Conservation (phyloP, 1,284 basidiomycete genomes). For the Crepidotus sp. region DNA sequence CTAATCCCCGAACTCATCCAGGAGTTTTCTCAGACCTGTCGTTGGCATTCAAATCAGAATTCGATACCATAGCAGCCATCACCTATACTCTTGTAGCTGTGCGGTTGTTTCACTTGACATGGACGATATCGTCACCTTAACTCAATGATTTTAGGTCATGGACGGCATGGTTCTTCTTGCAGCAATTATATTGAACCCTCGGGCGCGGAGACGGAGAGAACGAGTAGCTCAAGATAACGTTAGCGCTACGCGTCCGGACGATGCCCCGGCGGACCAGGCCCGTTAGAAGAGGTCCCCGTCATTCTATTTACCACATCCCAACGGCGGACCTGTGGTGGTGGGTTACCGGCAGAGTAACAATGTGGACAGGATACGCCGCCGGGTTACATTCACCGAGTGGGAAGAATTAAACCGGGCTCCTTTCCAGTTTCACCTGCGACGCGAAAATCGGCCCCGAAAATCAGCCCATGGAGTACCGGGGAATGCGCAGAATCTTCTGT, state of each 20-base stretch:
- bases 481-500: conserved; percentile 13
- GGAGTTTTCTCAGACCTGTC: conserved; percentile 68
- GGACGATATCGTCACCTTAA: not conserved
- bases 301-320: not conserved
- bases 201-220: conserved; percentile 10
- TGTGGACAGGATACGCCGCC: too few relatives aligned
- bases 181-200: conserved; percentile 57
- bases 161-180: conserved; percentile 52
- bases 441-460: too few relatives aligned
- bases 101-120: conserved; percentile 14
- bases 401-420: too few relatives aligned
- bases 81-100: conserved; percentile 55
- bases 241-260: too few relatives aligned
- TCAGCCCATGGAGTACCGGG: conserved; percentile 14
- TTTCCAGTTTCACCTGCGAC: too few relatives aligned
- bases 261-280: too few relatives aligned
- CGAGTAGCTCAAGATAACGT: not conserved
- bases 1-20: conserved; percentile 6
- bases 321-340: not conserved
- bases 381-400: not conserved
- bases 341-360: not conserved
- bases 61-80: conserved; percentile 61
- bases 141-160: conserved; percentile 32
- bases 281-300: not conserved
- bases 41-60: conserved; percentile 58